A percentile compares a stretch with the other conserved stretches of the same genome.
phyloP scores from a whole-genome alignment of 345 rosid species.

The Pistacia atlantica region DNA sequence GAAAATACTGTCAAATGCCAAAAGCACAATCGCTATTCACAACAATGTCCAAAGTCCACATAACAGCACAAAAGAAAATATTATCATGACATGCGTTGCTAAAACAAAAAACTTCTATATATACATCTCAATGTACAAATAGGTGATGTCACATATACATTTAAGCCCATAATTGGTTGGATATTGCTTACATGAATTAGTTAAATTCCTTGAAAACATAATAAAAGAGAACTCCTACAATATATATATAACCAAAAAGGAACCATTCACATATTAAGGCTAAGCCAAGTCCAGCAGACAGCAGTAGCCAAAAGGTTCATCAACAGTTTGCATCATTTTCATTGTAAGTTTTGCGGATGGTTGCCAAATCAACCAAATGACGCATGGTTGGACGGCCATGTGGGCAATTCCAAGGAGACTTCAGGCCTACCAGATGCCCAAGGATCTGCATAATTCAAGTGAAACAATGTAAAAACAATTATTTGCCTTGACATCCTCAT shows the following conservation, averaged over 20 bases:
- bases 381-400: conserved; percentile 99
- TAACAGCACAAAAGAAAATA: neutral
- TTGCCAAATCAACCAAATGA: conserved; percentile 80
- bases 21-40: neutral
- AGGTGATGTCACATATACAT: neutral
- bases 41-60: neutral
- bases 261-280: conserved; percentile 8
- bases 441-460: conserved; percentile 56
- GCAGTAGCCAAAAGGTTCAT: conserved; percentile 3
- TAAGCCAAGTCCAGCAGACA: neutral
- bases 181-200: neutral
- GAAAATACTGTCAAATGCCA: neutral
- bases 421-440: conserved; percentile 72
- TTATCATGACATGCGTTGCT: neutral
- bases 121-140: neutral
- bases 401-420: conserved; percentile 99
- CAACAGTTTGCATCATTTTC: conserved; percentile 28
- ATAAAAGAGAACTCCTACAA: too few relatives aligned
- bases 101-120: neutral
- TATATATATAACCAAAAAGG: neutral
- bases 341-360: conserved; percentile 37
- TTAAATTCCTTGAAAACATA: neutral
- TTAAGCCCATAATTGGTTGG: neutral
- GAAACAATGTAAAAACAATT: neutral
- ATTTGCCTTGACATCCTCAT: neutral